Evolutionary conservation across 1,139 yeast genomes (phyloP).

Genomic region (Geotrichum reessii): DNA sequence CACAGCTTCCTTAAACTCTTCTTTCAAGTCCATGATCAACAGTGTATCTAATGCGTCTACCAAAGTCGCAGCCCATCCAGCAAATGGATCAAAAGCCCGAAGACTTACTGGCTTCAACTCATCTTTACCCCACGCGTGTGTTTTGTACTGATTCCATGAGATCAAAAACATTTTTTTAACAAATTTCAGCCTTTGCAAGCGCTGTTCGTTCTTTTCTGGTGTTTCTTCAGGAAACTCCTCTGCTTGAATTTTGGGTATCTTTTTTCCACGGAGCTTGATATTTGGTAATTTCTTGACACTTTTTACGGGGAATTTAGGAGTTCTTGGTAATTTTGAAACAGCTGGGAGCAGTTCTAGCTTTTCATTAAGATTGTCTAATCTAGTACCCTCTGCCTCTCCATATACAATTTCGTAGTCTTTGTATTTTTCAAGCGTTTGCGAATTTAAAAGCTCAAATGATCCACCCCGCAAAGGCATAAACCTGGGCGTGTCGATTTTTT

Average conservation of each 20-base stretch:
- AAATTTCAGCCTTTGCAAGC: slow-evolving; percentile 38
- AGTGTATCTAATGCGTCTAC: slow-evolving; percentile 70
- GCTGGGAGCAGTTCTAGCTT: slow-evolving; percentile 13
- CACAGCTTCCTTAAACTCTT: slow-evolving; percentile 51
- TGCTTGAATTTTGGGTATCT: slow-evolving; percentile 14
- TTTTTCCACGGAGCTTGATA: neutral
- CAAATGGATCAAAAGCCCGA: slow-evolving; percentile 38
- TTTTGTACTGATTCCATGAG: slow-evolving; percentile 57
- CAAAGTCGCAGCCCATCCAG: slow-evolving; percentile 48
- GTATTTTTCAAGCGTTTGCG: slow-evolving; percentile 7
- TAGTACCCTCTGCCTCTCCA: slow-evolving; percentile 16
- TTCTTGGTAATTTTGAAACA: slow-evolving; percentile 23
- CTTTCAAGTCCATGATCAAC: slow-evolving; percentile 52
- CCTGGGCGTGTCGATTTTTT: neutral
- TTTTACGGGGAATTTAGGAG: slow-evolving; percentile 25
- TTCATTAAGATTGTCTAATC: slow-evolving; percentile 1
- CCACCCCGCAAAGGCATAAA: slow-evolving; percentile 4
- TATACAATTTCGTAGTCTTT: slow-evolving; percentile 18
- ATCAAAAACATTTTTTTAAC: slow-evolving; percentile 49
- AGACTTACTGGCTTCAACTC: slow-evolving; percentile 42
- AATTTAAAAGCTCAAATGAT: neutral
- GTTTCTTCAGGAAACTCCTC: slow-evolving; percentile 7
- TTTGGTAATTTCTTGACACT: slow-evolving; percentile 18
- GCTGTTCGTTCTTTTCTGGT: neutral
- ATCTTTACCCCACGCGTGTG: slow-evolving; percentile 66